These are phyloP conservation scores for Podosphaera xanthii DNA, from an alignment of 2,329 filamentous ascomycete species.

Conservation along the genomic window DNA sequence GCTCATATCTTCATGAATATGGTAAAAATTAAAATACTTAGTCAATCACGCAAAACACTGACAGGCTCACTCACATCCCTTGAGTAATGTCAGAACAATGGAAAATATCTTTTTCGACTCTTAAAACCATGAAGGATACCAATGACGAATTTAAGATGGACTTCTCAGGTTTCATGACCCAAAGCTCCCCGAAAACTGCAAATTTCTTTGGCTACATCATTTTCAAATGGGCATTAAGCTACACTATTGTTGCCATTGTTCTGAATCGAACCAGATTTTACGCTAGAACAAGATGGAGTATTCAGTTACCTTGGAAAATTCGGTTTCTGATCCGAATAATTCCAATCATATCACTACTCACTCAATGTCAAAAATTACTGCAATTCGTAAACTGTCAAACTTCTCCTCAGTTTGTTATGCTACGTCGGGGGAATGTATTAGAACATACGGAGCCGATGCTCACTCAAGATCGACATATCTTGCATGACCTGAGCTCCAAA, in stretches of 20 bases:
- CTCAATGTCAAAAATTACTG: conserved; percentile 47
- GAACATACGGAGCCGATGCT: conserved; percentile 48
- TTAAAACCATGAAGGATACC: conserved; percentile 8
- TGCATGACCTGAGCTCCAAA: conserved; percentile 49
- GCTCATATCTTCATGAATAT: too few species aligned
- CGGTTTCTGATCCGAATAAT: conserved; percentile 46
- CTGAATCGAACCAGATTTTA: conserved; percentile 88
- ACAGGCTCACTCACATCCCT: too few species aligned
- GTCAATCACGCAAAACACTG: too few species aligned
- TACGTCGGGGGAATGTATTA: conserved; percentile 45
- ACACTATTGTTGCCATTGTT: conserved; percentile 65
- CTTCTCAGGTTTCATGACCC: conserved; percentile 28
- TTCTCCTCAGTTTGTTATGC: conserved; percentile 42
- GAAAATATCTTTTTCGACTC: conserved; percentile 8
- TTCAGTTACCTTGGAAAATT: conserved; percentile 52
- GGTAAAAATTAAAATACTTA: too few species aligned
- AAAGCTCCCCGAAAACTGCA: conserved; percentile 46
- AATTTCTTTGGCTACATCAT: conserved; percentile 79
- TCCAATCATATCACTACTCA: conserved; percentile 45
- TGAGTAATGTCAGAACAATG: too few species aligned
- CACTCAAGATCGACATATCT: conserved; percentile 40
- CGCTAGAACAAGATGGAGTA: conserved; percentile 60
- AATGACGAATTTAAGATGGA: not conserved
- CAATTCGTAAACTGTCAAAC: conserved; percentile 87
- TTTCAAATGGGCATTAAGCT: conserved; percentile 78